phyloP scores from a whole-genome alignment of 306 rosid genomes.

The Prosopis cineraria region DNA sequence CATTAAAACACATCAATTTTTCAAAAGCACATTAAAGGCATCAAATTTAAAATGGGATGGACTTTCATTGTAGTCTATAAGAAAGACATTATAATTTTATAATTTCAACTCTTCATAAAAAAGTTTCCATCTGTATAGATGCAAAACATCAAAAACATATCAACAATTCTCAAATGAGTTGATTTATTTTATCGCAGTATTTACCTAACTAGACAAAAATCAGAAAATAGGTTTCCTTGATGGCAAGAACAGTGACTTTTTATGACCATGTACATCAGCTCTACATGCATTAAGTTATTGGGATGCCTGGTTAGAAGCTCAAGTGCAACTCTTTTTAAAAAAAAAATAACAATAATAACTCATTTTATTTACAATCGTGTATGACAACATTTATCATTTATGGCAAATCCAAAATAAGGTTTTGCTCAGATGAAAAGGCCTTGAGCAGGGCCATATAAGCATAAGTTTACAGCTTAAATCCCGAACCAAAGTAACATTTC shows the following conservation, averaged over 20 bases:
- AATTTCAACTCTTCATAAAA: neutral
- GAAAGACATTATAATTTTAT: neutral
- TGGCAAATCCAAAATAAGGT: neutral
- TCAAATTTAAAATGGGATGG: neutral
- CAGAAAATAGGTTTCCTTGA: neutral
- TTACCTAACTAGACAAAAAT: neutral
- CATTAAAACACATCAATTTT: neutral
- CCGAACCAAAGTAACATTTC: neutral
- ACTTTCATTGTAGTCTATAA: neutral
- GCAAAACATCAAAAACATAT: neutral
- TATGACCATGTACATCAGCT: neutral
- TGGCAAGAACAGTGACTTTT: neutral
- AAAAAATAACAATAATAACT: too few relatives aligned
- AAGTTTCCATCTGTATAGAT: neutral
- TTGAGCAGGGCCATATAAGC: neutral
- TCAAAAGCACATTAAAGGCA: neutral
- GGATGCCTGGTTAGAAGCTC: neutral
- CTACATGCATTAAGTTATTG: neutral
- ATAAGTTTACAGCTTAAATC: neutral
- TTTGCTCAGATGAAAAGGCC: neutral
- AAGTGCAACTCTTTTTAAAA: neutral
- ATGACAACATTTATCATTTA: neutral
- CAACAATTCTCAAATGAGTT: neutral
- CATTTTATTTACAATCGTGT: neutral
- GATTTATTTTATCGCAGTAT: neutral